Conservation (phyloP, 768 basidiomycete species). For the Royoungia palumana region DNA sequence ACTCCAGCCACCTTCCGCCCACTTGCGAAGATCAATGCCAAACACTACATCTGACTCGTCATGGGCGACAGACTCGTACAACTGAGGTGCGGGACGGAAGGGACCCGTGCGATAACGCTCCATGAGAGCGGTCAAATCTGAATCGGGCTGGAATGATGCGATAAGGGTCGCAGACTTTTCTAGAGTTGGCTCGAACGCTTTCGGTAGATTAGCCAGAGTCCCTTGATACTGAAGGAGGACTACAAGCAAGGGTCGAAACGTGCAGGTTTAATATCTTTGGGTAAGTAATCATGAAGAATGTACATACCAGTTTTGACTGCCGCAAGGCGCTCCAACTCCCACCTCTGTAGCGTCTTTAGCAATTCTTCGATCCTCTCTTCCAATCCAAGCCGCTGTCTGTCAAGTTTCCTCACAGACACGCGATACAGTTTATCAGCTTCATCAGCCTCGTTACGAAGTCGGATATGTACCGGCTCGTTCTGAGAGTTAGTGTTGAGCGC, state of each 20-base stretch:
- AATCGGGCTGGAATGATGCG: slow-evolving; percentile 84
- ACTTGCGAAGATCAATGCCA: slow-evolving; percentile 86
- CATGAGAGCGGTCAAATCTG: slow-evolving; percentile 81
- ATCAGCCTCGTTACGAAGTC: slow-evolving; percentile 73
- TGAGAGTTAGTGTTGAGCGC: slow-evolving; percentile 49
- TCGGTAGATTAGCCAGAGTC: slow-evolving; percentile 69
- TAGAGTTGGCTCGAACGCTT: slow-evolving; percentile 57
- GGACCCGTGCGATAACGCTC: slow-evolving; percentile 93
- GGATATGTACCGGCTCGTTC: slow-evolving; percentile 65
- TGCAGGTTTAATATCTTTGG: not conserved
- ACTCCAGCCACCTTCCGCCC: slow-evolving; percentile 84
- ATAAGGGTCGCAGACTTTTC: slow-evolving; percentile 74
- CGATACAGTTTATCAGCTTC: slow-evolving; percentile 80
- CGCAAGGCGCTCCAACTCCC: slow-evolving; percentile 80
- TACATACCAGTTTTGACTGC: slow-evolving; percentile 77
- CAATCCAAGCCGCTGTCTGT: slow-evolving; percentile 77
- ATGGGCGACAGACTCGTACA: slow-evolving; percentile 83
- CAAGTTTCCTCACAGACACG: slow-evolving; percentile 74
- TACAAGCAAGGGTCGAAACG: slow-evolving; percentile 23
- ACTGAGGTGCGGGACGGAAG: slow-evolving; percentile 80
- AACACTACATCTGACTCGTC: slow-evolving; percentile 85
- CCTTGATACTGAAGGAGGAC: slow-evolving; percentile 87
- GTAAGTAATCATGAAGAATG: slow-evolving; percentile 2
- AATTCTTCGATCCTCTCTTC: slow-evolving; percentile 86
- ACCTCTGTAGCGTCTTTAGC: slow-evolving; percentile 73